These are phyloP conservation scores for Blastosporella zonata DNA, from an alignment of 1,284 basidiomycete species.

Conservation along the genomic window DNA sequence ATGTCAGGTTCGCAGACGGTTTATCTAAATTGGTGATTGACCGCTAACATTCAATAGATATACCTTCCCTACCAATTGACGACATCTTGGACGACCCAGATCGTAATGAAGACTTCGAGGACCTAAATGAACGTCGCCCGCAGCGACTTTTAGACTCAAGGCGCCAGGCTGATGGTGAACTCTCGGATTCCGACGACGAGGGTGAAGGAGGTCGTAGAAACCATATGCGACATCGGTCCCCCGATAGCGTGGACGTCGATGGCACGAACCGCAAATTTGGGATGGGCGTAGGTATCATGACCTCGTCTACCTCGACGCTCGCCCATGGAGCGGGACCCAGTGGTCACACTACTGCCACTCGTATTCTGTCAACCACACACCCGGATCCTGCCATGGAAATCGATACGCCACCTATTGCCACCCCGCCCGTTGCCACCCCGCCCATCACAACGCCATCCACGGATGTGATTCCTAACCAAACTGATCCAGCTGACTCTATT, in stretches of 20 bases:
- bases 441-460: slow-evolving; percentile 4
- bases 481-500: not conserved
- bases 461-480: slow-evolving; percentile 1
- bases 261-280: slow-evolving; percentile 55
- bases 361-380: slow-evolving; percentile 38
- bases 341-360: slow-evolving; percentile 55
- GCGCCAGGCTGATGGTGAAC: slow-evolving; percentile 75
- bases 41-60: slow-evolving; percentile 44
- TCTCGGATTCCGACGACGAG: slow-evolving; percentile 86
- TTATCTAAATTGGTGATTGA: not conserved
- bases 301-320: slow-evolving; percentile 52
- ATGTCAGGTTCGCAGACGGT: slow-evolving; percentile 63
- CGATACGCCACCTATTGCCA: slow-evolving; percentile 28
- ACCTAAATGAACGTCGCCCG: slow-evolving; percentile 72
- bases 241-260: slow-evolving; percentile 43
- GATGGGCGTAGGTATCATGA: slow-evolving; percentile 67
- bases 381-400: slow-evolving; percentile 43
- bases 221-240: slow-evolving; percentile 54
- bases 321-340: slow-evolving; percentile 73
- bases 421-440: slow-evolving; percentile 6
- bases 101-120: slow-evolving; percentile 77
- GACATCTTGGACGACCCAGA: slow-evolving; percentile 74
- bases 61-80: slow-evolving; percentile 79
- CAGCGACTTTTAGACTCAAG: slow-evolving; percentile 69
- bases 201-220: slow-evolving; percentile 77